A percentile compares a stretch with the other conserved stretches of the same genome.
These are phyloP conservation scores for Podila epicladia DNA, from an alignment of 192 early-diverging fungal genomes.

Conservation along the genomic window DNA sequence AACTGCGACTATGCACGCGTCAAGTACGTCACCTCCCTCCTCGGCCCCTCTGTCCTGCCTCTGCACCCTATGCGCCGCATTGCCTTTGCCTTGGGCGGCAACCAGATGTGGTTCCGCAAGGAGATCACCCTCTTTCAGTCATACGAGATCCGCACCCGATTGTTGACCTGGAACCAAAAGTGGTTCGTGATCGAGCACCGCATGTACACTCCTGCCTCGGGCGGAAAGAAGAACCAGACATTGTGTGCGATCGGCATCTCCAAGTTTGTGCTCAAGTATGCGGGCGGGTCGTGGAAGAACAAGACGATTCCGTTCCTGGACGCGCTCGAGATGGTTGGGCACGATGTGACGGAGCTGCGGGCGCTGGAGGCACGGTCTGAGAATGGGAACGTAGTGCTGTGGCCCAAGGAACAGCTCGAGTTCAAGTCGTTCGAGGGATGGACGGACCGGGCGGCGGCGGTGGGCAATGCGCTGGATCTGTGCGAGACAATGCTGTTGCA, in stretches of 20 bases:
- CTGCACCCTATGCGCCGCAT: constrained; percentile 40
- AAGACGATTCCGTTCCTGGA: constrained; percentile 52
- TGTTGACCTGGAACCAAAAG: constrained; percentile 60
- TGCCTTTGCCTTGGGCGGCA: constrained; percentile 49
- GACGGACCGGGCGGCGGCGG: constrained; percentile 32
- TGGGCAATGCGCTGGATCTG: constrained; percentile 43
- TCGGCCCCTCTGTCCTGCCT: constrained; percentile 41
- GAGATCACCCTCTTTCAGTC: constrained; percentile 57
- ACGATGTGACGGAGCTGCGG: constrained; percentile 30
- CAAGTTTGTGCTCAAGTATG: constrained; percentile 48
- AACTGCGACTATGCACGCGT: constrained; percentile 43
- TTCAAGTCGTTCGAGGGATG: constrained; percentile 48
- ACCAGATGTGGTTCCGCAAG: constrained; percentile 56
- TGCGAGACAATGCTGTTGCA: constrained; percentile 38
- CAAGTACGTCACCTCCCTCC: constrained; percentile 50
- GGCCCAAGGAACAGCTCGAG: constrained; percentile 45
- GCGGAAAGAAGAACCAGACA: neutral
- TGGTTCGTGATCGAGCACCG: constrained; percentile 61
- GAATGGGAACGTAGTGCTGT: constrained; percentile 36
- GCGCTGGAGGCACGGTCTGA: constrained; percentile 30
- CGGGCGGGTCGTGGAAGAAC: constrained; percentile 39
- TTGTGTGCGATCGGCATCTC: constrained; percentile 49
- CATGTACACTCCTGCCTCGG: constrained; percentile 31
- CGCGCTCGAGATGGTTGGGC: constrained; percentile 48
- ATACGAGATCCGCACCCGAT: constrained; percentile 55